Evolutionary conservation across 169 alveolate species (phyloP).

Genomic region (Sarcocystis neurona): DNA sequence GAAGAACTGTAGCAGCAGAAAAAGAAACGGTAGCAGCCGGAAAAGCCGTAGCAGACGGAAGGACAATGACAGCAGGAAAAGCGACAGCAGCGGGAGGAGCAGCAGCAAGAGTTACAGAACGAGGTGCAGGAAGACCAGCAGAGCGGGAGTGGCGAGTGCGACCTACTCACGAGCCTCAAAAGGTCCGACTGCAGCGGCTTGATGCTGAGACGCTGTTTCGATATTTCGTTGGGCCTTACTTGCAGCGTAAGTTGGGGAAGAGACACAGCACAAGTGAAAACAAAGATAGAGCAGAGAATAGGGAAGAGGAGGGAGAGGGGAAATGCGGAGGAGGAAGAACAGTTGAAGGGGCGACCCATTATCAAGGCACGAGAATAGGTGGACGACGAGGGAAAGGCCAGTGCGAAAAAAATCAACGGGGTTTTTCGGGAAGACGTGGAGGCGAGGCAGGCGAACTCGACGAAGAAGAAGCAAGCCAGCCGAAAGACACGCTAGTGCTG

Average conservation of each 20-base stretch:
- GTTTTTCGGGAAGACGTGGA: too few species aligned
- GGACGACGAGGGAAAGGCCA: neutral
- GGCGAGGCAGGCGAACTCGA: too few species aligned
- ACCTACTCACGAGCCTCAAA: too few species aligned
- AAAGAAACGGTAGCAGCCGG: neutral
- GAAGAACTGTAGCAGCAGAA: constrained; percentile 22
- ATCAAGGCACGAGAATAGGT: neutral
- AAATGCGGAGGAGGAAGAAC: neutral
- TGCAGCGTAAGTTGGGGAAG: neutral
- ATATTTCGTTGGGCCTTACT: constrained; percentile 56
- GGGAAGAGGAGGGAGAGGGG: neutral
- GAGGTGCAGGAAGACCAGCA: constrained; percentile 4
- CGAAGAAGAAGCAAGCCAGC: constrained; percentile 18
- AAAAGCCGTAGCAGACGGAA: neutral
- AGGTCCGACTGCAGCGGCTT: neutral
- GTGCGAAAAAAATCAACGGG: neutral
- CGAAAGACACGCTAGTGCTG: constrained; percentile 53
- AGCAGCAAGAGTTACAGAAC: neutral
- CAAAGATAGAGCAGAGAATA: neutral
- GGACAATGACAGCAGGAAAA: neutral
- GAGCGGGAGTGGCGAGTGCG: too few species aligned
- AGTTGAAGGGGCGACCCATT: neutral
- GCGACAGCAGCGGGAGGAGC: constrained; percentile 2
- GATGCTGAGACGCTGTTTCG: constrained; percentile 18
- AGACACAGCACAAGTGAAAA: neutral